Conservation (phyloP, 2,329 filamentous ascomycete genomes). For the Metarhizium robertsii region DNA sequence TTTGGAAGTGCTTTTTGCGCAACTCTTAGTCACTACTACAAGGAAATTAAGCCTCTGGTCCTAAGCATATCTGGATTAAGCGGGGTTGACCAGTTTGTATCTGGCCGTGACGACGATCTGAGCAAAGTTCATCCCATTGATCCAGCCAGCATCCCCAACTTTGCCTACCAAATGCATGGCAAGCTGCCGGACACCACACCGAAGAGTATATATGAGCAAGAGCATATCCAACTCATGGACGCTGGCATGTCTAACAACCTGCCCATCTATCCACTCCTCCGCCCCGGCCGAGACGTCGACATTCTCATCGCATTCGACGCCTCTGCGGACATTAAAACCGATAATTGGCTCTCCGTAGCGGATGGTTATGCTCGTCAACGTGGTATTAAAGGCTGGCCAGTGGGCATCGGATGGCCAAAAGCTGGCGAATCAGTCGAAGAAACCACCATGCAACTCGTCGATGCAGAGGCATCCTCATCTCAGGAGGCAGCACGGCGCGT, state of each 20-base stretch:
- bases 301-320: constrained; percentile 90
- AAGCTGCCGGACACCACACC: constrained; percentile 70
- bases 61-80: constrained; percentile 65
- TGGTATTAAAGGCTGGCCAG: constrained; percentile 86
- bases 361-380: constrained; percentile 89
- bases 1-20: constrained; percentile 97
- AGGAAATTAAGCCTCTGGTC: constrained; percentile 78
- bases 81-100: constrained; percentile 72
- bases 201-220: constrained; percentile 58
- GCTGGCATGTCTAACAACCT: constrained; percentile 98
- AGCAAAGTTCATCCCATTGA: constrained; percentile 92
- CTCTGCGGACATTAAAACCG: constrained; percentile 82
- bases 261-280: constrained; percentile 86
- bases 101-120: constrained; percentile 73
- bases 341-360: constrained; percentile 92
- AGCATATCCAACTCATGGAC: constrained; percentile 83
- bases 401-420: constrained; percentile 90
- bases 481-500: constrained; percentile 56
- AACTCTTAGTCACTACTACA: constrained; percentile 91
- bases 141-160: constrained; percentile 86
- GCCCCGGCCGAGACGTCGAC: constrained; percentile 81
- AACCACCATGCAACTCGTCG: constrained; percentile 54
- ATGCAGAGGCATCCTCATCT: constrained; percentile 51
- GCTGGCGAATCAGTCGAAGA: constrained; percentile 46
- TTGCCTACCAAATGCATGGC: constrained; percentile 69